Evolutionary conservation across 371 early-diverging fungal species (phyloP), one percentile per base, ranked within the genome.

Genomic region (Blakeslea trispora): DNA sequence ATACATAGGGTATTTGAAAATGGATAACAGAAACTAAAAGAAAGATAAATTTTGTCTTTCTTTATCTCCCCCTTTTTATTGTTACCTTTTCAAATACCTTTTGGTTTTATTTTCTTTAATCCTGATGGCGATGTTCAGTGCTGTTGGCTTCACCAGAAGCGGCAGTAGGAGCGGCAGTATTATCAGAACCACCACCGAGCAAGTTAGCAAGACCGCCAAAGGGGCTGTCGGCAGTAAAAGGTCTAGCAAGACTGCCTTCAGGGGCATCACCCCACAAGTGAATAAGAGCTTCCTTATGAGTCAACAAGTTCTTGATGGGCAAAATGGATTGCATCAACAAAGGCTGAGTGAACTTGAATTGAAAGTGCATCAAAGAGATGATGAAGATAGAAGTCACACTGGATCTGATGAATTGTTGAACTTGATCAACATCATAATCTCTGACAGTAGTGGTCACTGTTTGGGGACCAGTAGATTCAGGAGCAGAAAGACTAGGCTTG

Each of bases 341-440:
- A 21, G 97, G 97, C 60, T 94, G 92, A 58, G 91, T 85, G 61
- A 92, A 93, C 45, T 91, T 90, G 72, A 86, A 95, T 74, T 93
- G 86, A 75, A 86, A 90, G 77, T 95, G 91, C 80, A 95, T 85
- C 47, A 89, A 79, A 42, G 78, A 77, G 67, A 95, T 86, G 60
- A 94, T 79, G 45, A 75, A 79, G 34, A 89, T 63, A 22, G 90
- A 86, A 31, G 90, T 83, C 21, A 82, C 50, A 22, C 84, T 83
- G 55, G 87, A 85, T 64, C 87, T 87, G 52, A 90, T 74, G 50
- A 83, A 76, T 66, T 89, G 86, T 51, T 82, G 73, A 53, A 91
- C 61, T 72, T 95, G 89, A n/a, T 71, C 79, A 32, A 89, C 64
- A 74, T 96, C 97, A 68, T 95, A 91, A 28, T 90, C 91, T 53